Percentiles rank a stretch among this genome's conserved stretches.
These are phyloP conservation scores for Aspergillus cavernicola DNA, from an alignment of 495 filamentous ascomycete species.

Conservation along the genomic window DNA sequence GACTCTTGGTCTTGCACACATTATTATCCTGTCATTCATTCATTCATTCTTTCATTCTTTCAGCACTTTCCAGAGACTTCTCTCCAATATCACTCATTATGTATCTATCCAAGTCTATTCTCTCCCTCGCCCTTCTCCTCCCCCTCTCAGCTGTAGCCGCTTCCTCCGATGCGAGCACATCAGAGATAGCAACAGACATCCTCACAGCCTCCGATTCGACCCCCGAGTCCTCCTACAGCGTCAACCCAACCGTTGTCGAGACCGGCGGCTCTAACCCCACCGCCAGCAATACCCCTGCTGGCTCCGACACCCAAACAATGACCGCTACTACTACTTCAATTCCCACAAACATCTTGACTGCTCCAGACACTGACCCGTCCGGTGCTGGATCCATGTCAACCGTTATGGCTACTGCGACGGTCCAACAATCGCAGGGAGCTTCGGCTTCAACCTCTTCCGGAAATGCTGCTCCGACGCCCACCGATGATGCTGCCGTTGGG, in stretches of 20 bases:
- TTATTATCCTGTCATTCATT: neutral
- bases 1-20: neutral
- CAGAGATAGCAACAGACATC: slow-evolving; percentile 17
- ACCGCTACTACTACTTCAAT: neutral
- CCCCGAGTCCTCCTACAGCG: slow-evolving; percentile 11
- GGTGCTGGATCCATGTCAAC: neutral
- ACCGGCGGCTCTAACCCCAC: slow-evolving; percentile 7
- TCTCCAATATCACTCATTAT: neutral
- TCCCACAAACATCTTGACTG: slow-evolving; percentile 7
- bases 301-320: neutral
- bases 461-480: slow-evolving; percentile 3
- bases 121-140: slow-evolving; percentile 28
- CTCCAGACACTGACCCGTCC: neutral
- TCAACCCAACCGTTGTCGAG: slow-evolving; percentile 18
- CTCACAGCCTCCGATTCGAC: slow-evolving; percentile 26
- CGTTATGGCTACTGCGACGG: neutral
- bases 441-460: neutral
- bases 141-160: slow-evolving; percentile 20
- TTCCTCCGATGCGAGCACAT: slow-evolving; percentile 9
- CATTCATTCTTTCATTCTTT: neutral
- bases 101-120: neutral
- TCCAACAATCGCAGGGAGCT: neutral
- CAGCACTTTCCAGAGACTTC: neutral
- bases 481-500: neutral
- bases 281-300: neutral